Conservation (phyloP, 176 grass and related monocot species). For the Pontederia paniculata region DNA sequence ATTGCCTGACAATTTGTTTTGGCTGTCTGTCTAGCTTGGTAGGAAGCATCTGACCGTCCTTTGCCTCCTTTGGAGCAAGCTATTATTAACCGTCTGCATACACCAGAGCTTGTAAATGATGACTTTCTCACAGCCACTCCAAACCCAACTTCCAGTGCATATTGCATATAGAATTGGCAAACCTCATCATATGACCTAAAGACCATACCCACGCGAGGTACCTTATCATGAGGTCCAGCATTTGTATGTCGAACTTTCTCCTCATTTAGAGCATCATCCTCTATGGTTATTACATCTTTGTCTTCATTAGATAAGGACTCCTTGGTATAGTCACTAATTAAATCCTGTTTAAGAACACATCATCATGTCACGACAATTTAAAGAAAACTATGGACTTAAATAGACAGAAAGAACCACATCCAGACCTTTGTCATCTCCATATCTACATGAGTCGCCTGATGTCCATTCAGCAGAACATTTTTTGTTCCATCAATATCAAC, state of each 20-base stretch:
- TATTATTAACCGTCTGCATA: conserved; percentile 12
- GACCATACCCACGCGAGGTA: conserved; percentile 6
- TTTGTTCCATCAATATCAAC: conserved; percentile 5
- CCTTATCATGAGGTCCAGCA: conserved; percentile 1
- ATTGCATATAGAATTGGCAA: conserved; percentile 13
- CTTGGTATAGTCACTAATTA: neutral
- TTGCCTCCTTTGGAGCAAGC: conserved; percentile 11
- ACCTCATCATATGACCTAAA: conserved; percentile 11
- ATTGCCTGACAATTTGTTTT: conserved; percentile 15
- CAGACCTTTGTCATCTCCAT: neutral
- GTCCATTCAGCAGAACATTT: neutral
- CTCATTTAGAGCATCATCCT: neutral
- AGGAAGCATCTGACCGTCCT: conserved; percentile 9
- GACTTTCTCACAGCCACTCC: conserved; percentile 15
- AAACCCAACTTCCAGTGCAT: conserved; percentile 11
- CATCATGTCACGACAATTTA: neutral
- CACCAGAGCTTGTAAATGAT: conserved; percentile 12
- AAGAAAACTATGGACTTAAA: neutral
- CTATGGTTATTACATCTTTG: neutral
- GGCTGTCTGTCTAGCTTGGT: conserved; percentile 14
- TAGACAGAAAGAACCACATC: neutral
- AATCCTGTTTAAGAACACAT: neutral
- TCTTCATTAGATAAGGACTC: neutral
- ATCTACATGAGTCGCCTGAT: neutral
- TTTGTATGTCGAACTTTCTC: neutral